Conservation (phyloP, 2,329 filamentous ascomycete species). For the Pseudogymnoascus sp. region DNA sequence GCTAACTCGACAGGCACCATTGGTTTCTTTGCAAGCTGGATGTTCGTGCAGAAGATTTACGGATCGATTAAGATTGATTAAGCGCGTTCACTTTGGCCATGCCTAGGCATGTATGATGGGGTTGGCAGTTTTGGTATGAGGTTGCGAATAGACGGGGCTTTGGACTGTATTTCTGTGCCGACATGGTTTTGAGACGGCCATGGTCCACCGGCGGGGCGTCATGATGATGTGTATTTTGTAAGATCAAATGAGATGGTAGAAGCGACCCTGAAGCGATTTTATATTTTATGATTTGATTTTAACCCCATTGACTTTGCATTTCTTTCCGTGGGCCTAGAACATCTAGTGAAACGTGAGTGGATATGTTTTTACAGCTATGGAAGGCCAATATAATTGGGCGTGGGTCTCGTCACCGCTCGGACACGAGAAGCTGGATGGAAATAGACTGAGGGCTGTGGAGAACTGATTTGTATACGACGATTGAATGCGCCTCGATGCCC, state of each 20-base stretch:
- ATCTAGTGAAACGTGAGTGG: not conserved
- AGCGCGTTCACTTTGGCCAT: not conserved
- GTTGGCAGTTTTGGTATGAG: not conserved
- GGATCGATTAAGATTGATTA: conserved; percentile 96
- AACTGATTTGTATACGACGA: not conserved
- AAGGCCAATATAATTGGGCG: not conserved
- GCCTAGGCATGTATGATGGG: not conserved
- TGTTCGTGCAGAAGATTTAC: conserved; percentile 91
- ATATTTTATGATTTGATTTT: not conserved
- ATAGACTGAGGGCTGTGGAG: not conserved
- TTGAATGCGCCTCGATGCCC: not conserved
- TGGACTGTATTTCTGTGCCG: not conserved
- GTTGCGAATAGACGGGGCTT: not conserved
- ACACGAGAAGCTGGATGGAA: not conserved
- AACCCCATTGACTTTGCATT: not conserved
- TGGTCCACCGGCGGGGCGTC: not conserved
- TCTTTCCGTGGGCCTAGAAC: not conserved
- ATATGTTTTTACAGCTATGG: not conserved
- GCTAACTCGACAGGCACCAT: conserved; percentile 64
- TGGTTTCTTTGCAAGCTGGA: conserved; percentile 90
- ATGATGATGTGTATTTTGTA: conserved; percentile 5
- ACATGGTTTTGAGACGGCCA: not conserved
- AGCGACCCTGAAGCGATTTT: not conserved
- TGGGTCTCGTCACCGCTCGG: not conserved
- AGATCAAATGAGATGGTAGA: not conserved